A percentile compares a stretch with the other conserved stretches of the same genome.
Conservation (phyloP, 164 flowering plant species). For the Cinnamomum chago region DNA sequence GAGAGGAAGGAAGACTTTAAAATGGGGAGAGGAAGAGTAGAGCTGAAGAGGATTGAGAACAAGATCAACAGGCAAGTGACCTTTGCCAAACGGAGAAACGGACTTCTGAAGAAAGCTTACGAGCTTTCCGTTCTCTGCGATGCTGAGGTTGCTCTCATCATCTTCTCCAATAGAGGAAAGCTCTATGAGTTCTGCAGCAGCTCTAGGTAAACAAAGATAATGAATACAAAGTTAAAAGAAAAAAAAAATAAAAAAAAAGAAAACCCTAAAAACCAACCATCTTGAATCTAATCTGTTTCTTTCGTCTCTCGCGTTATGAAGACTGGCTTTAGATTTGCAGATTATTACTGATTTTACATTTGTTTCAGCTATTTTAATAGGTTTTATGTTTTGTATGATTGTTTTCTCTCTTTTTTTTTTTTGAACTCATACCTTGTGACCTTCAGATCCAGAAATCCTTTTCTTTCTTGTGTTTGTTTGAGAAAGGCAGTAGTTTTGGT, state of each 20-base stretch:
- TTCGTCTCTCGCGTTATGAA: no score
- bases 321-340: no score
- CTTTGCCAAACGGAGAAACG: constrained; percentile 19
- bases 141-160: constrained; percentile 25
- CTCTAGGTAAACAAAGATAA: constrained; percentile 10
- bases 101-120: constrained; percentile 20
- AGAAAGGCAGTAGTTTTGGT: no score
- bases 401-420: no score
- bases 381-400: no score
- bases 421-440: no score
- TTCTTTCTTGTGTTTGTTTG: no score
- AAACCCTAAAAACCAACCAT: no score
- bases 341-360: no score
- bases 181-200: constrained; percentile 24
- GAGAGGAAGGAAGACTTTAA: background rate
- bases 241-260: background rate
- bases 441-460: no score
- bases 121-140: constrained; percentile 23
- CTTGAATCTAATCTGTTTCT: no score
- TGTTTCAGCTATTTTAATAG: no score
- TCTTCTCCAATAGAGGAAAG: constrained; percentile 24
- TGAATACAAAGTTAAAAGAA: background rate
- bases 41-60: constrained; percentile 26
- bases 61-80: constrained; percentile 22
- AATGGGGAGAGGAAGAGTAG: constrained; percentile 25